Evolutionary conservation across 495 filamentous ascomycete genomes (phyloP), one percentile per base, ranked within the genome.

Genomic region (Penicillium robsamsonii): DNA sequence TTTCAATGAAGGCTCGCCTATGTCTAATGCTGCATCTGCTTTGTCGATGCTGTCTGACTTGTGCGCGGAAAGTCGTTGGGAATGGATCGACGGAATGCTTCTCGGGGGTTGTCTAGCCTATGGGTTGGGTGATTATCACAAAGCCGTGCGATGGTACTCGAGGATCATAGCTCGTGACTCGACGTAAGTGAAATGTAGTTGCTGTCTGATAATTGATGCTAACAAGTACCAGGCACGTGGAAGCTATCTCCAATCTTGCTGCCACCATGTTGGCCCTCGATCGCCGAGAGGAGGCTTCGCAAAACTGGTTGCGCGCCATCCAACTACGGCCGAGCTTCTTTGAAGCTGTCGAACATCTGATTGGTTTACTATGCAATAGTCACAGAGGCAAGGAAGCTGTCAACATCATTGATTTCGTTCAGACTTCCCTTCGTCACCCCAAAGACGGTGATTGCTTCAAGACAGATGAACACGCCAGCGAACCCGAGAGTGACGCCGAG

Each of bases 81-180:
- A 87, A 61, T 98, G 94, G 94, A 84, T 93, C 53, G 93, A 97
- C 70, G 94, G 95, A 15, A 96, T 98, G 81, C 76, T 97, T 22
- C 81, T 98, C 15, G 92, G 87, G 33, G 94, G 94, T 5, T 98
- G 94, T 67, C 77, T 98, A 48, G 88, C 95, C 38, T 97, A 97
- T 77, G 95, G 91, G 10, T 75, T 98, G 11, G 90, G 91, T 51
- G 87, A 92, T 65, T 93, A 95, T 67, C 83, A 89, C 53, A 86
- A 89, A 65, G 90, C 95, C 9, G 74, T 92, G 65, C 82, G 88
- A 47, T 97, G 91, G 92, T 97, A 96, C 73, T 83, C 79, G 12
- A 87, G 88, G 60, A 93, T 97, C 50, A 78, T 96, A 29, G 82
- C 79, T n/a, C 74, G 91, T 20, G 90, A 98, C 70, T 70, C 84